Evolutionary conservation across 106 monocot species (phyloP).

Genomic region (Hemerocallis citrina): DNA sequence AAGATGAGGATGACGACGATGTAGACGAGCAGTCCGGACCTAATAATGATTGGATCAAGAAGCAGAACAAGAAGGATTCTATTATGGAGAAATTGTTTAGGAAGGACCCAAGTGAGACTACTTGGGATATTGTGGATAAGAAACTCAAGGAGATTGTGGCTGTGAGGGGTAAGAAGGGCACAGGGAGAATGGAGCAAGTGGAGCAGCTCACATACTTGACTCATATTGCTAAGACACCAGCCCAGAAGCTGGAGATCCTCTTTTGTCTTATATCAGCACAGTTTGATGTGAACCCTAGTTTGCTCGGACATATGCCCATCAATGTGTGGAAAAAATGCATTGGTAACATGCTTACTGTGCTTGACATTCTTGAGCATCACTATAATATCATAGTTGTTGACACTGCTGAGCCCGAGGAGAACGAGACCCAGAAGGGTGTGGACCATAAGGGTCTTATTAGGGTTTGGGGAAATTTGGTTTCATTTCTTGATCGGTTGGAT

Average conservation of each 20-base stretch:
- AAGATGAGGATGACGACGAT: constrained; percentile 28
- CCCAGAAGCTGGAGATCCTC: constrained; percentile 82
- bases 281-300: constrained; percentile 91
- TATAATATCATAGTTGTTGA: constrained; percentile 76
- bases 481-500: constrained; percentile 78
- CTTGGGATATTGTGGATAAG: constrained; percentile 86
- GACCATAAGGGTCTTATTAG: constrained; percentile 60
- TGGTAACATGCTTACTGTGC: constrained; percentile 57
- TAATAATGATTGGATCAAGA: constrained; percentile 38
- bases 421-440: constrained; percentile 71
- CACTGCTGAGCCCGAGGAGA: constrained; percentile 59
- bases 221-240: constrained; percentile 87
- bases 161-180: constrained; percentile 82
- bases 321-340: constrained; percentile 87
- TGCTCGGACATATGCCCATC: constrained; percentile 85
- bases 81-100: constrained; percentile 69
- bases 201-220: constrained; percentile 91
- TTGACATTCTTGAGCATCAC: constrained; percentile 79
- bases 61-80: constrained; percentile 54
- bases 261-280: constrained; percentile 86
- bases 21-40: constrained; percentile 10
- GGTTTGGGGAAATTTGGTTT: constrained; percentile 79
- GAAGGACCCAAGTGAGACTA: constrained; percentile 85
- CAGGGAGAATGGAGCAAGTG: constrained; percentile 81
- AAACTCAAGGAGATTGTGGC: constrained; percentile 92